Conservation (phyloP, 768 basidiomycete species). For the Amanita muscaria region DNA sequence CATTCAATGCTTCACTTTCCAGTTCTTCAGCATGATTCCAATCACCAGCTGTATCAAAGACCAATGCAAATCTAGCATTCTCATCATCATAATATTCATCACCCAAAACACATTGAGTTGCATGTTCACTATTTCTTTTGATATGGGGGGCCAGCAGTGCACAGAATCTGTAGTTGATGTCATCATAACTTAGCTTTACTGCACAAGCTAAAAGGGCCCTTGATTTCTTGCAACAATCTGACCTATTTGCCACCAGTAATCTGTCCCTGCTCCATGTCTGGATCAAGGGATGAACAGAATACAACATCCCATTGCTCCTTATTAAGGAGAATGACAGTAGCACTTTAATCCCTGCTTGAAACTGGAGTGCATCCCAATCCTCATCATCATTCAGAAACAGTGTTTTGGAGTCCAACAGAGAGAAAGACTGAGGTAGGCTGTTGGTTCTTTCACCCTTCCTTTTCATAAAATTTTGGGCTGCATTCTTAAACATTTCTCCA, state of each 20-base stretch:
- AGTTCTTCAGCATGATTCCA: neutral
- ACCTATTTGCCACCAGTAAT: neutral
- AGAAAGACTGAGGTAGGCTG: neutral
- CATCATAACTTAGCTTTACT: neutral
- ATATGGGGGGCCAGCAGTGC: too few species aligned
- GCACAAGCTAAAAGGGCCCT: constrained; percentile 2
- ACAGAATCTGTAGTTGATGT: neutral
- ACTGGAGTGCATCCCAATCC: too few species aligned
- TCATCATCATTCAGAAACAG: neutral
- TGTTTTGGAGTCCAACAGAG: too few species aligned
- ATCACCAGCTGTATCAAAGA: neutral
- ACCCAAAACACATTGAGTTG: too few species aligned
- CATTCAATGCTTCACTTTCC: neutral
- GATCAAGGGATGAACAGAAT: too few species aligned
- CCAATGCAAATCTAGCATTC: neutral
- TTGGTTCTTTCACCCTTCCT: neutral
- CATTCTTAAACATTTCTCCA: too few species aligned
- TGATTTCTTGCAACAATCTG: neutral
- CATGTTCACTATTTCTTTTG: too few species aligned
- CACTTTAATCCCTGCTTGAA: too few species aligned
- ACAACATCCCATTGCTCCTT: too few species aligned
- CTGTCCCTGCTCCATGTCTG: too few species aligned
- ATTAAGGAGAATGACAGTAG: too few species aligned
- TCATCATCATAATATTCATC: neutral
- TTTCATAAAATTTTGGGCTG: too few species aligned